These are phyloP conservation scores for Nectriaceae sp. DNA, from an alignment of 2,329 filamentous ascomycete species.

Conservation along the genomic window DNA sequence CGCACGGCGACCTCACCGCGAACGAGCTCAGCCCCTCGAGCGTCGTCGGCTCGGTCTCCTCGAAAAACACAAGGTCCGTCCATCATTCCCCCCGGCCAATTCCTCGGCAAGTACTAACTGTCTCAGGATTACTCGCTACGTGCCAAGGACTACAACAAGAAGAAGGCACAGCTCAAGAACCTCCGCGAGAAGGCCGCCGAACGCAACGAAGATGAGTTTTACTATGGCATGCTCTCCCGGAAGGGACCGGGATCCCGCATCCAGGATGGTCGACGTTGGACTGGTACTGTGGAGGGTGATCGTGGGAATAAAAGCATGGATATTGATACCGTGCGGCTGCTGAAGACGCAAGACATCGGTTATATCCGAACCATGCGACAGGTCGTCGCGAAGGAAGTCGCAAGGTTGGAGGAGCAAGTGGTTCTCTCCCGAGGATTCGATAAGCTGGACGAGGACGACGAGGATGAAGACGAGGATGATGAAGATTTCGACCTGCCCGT, in stretches of 20 bases:
- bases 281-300: slow-evolving; percentile 58
- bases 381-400: slow-evolving; percentile 59
- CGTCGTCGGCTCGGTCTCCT: slow-evolving; percentile 86
- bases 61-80: slow-evolving; percentile 84
- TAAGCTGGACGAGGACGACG: slow-evolving; percentile 35
- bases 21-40: slow-evolving; percentile 84
- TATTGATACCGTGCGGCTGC: slow-evolving; percentile 59
- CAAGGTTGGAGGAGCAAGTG: slow-evolving; percentile 54
- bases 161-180: slow-evolving; percentile 60
- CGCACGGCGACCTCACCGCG: slow-evolving; percentile 81
- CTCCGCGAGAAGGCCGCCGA: slow-evolving; percentile 64
- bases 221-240: slow-evolving; percentile 68
- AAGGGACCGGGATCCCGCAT: slow-evolving; percentile 54
- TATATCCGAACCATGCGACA: slow-evolving; percentile 66
- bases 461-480: slow-evolving; percentile 32
- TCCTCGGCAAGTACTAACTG: slow-evolving; percentile 9
- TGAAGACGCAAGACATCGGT: slow-evolving; percentile 70
- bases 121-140: slow-evolving; percentile 63
- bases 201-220: slow-evolving; percentile 74
- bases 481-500: slow-evolving; percentile 34
- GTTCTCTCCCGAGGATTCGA: slow-evolving; percentile 45
- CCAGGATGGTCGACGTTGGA: slow-evolving; percentile 52
- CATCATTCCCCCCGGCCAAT: slow-evolving; percentile 5
- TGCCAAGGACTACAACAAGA: slow-evolving; percentile 66
- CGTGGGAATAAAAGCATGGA: slow-evolving; percentile 58